Conservation (phyloP, 2,329 filamentous ascomycete species). For the Arthrobotrys pseudoclavata region DNA sequence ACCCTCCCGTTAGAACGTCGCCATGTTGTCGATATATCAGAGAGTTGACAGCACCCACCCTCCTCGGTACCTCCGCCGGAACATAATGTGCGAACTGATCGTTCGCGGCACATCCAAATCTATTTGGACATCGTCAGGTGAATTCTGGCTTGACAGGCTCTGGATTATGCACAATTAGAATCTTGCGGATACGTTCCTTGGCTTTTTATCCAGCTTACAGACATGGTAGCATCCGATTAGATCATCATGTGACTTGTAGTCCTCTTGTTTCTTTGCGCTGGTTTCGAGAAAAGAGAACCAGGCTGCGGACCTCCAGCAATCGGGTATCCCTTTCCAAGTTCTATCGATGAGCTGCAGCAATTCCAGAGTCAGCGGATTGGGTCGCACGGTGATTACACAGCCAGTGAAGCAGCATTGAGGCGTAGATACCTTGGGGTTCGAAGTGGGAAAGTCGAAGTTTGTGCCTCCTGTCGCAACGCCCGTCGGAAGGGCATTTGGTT, state of each 20-base stretch:
- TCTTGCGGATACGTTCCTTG: not conserved
- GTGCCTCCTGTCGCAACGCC: slow-evolving; percentile 70
- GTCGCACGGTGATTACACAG: not conserved
- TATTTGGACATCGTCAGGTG: slow-evolving; percentile 94
- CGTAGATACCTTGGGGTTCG: slow-evolving; percentile 71
- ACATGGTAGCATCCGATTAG: slow-evolving; percentile 72
- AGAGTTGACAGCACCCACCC: slow-evolving; percentile 68
- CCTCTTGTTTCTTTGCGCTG: slow-evolving; percentile 77
- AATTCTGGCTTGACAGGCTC: slow-evolving; percentile 78
- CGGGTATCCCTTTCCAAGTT: slow-evolving; percentile 98
- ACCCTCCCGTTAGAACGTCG: not conserved
- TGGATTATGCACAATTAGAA: slow-evolving; percentile 71
- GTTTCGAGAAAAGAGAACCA: slow-evolving; percentile 93
- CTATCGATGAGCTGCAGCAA: slow-evolving; percentile 79
- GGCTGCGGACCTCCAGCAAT: slow-evolving; percentile 90
- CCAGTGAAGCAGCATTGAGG: not conserved
- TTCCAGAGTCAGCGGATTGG: not conserved
- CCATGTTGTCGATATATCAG: not conserved
- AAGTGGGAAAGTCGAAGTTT: slow-evolving; percentile 68
- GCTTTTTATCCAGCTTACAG: slow-evolving; percentile 47
- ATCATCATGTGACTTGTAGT: slow-evolving; percentile 77
- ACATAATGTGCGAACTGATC: slow-evolving; percentile 97
- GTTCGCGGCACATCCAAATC: slow-evolving; percentile 96
- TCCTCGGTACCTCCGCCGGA: slow-evolving; percentile 88
- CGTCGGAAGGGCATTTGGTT: slow-evolving; percentile 67